Percentiles rank a stretch among this genome's conserved stretches.
Evolutionary conservation across 441 rosid species (phyloP).

Genomic region (Rhodomyrtus psidioides): DNA sequence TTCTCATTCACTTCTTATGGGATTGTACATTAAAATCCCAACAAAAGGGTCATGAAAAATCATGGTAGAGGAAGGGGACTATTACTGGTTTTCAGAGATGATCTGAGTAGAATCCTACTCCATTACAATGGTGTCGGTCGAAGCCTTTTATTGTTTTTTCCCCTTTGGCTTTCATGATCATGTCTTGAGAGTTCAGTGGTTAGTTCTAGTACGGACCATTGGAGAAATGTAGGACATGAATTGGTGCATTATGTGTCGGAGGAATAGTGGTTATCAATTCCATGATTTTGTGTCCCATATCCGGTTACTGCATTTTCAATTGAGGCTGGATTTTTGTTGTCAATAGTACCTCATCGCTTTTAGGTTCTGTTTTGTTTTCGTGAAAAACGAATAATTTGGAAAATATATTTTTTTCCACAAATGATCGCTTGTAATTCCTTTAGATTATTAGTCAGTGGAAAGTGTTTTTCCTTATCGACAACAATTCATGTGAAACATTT

Average conservation of each 20-base stretch:
- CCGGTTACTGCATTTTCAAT: neutral
- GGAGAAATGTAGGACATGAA: neutral
- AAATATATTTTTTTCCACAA: no score
- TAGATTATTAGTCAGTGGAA: no score
- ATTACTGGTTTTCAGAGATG: neutral
- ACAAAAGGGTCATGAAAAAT: neutral
- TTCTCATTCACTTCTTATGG: no score
- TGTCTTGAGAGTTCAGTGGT: neutral
- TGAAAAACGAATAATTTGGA: no score
- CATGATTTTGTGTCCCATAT: neutral
- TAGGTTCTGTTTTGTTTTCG: no score
- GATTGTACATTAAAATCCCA: no score
- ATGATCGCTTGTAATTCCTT: no score
- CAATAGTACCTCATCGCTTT: no score
- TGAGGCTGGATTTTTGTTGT: neutral
- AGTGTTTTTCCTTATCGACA: no score
- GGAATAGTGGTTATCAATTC: neutral
- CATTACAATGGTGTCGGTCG: neutral
- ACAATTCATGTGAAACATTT: no score
- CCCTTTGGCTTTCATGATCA: neutral
- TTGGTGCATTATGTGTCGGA: neutral
- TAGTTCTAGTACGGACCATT: neutral
- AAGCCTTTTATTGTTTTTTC: neutral
- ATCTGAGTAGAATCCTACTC: neutral
- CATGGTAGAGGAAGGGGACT: neutral